These are phyloP conservation scores for Corymbia citriodora DNA, from an alignment of 441 rosid genomes.

Conservation along the genomic window DNA sequence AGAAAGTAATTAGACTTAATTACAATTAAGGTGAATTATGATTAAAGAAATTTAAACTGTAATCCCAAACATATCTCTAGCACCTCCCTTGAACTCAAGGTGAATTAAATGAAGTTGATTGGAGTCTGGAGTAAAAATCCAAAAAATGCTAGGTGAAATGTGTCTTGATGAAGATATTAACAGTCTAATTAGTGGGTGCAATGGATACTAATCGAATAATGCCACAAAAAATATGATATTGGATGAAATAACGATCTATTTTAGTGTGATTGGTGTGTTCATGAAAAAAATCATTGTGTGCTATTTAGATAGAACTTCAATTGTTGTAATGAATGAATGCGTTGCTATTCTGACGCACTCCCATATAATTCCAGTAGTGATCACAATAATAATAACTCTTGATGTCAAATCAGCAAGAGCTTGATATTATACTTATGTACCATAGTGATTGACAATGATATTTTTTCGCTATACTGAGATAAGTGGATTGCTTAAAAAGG, in stretches of 20 bases:
- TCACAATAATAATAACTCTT: too few species aligned
- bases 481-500: background rate
- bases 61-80: background rate
- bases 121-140: background rate
- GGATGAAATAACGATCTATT: too few species aligned
- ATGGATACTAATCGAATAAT: background rate
- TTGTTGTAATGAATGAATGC: background rate
- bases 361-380: too few species aligned
- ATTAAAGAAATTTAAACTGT: background rate
- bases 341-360: fast-evolving
- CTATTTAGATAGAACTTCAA: background rate
- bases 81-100: background rate
- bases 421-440: background rate
- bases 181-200: background rate
- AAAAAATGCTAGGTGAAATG: background rate
- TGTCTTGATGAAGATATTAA: background rate
- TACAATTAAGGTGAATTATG: background rate
- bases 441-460: background rate
- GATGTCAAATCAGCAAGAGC: background rate
- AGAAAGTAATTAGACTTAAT: background rate
- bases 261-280: background rate
- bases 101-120: background rate
- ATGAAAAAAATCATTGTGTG: background rate
- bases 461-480: background rate
- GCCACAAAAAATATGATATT: fast-evolving